phyloP scores from a whole-genome alignment of 257 asterid genomes.

The Nicotiana knightiana region DNA sequence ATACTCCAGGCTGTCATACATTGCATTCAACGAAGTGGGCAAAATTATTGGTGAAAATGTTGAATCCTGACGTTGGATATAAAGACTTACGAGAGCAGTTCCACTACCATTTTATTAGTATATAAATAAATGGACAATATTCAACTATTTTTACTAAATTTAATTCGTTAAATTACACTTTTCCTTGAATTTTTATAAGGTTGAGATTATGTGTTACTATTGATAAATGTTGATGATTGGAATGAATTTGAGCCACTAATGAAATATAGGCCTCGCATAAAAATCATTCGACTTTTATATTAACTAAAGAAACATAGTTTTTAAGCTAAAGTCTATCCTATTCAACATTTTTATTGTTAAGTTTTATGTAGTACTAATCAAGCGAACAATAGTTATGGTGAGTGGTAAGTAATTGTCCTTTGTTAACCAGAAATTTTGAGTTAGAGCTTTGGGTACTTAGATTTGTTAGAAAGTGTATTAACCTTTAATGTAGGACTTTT shows the following conservation, averaged over 20 bases:
- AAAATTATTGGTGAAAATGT: slow-evolving; percentile 5
- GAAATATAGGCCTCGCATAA: too few relatives aligned
- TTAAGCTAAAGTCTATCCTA: too few relatives aligned
- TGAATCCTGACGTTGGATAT: not conserved
- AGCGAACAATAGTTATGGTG: too few relatives aligned
- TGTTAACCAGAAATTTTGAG: too few relatives aligned
- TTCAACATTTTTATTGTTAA: too few relatives aligned
- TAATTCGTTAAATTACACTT: not conserved
- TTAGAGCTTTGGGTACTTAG: too few relatives aligned
- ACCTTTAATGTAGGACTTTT: too few relatives aligned
- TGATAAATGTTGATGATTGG: not conserved
- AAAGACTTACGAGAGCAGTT: not conserved
- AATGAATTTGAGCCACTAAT: not conserved
- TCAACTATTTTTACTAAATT: not conserved
- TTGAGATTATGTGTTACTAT: not conserved
- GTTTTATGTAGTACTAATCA: too few relatives aligned
- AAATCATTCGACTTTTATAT: too few relatives aligned
- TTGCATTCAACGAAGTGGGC: not conserved
- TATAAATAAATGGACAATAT: not conserved
- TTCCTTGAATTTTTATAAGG: not conserved
- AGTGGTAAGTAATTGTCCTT: too few relatives aligned
- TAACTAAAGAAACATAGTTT: too few relatives aligned
- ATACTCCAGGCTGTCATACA: not conserved
- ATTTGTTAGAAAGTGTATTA: too few relatives aligned
- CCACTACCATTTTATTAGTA: not conserved